Conservation (phyloP, 768 basidiomycete species). For the Rhizopogon vesiculosus region DNA sequence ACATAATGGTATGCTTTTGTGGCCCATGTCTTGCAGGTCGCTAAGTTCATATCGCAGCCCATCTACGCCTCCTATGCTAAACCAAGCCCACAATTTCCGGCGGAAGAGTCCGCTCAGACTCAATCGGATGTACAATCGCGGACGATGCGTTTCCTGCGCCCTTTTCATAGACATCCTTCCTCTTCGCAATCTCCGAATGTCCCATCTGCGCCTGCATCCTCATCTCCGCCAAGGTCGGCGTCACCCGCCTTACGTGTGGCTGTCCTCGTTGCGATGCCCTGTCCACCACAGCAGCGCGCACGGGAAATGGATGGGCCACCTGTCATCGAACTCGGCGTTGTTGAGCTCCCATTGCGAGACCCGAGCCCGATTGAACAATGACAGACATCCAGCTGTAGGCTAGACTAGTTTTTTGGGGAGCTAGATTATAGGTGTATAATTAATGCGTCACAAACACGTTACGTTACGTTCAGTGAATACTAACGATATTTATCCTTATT, state of each 20-base stretch:
- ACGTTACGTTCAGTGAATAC: background rate
- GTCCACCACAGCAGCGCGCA: conserved; percentile 1
- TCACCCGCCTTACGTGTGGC: conserved; percentile 30
- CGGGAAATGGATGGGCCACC: conserved; percentile 24
- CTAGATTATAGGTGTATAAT: background rate
- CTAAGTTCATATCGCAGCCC: conserved; percentile 13
- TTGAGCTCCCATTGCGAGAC: conserved; percentile 7
- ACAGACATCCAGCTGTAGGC: background rate
- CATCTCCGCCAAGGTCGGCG: conserved; percentile 6
- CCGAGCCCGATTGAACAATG: background rate
- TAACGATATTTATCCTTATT: background rate
- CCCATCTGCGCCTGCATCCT: background rate
- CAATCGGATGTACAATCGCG: conserved; percentile 5
- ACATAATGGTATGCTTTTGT: conserved; percentile 20
- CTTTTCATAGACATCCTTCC: conserved; percentile 14
- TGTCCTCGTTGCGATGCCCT: conserved; percentile 44
- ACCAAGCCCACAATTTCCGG: conserved; percentile 4
- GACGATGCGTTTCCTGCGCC: conserved; percentile 10
- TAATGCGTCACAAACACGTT: background rate
- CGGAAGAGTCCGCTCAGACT: background rate
- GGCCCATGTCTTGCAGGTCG: background rate
- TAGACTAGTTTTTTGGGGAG: background rate
- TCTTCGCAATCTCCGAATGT: conserved; percentile 6
- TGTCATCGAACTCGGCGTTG: conserved; percentile 29
- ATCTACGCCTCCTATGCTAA: conserved; percentile 16